phyloP scores from a whole-genome alignment of 139 green algal genomes.

The Ulvella scutata region DNA sequence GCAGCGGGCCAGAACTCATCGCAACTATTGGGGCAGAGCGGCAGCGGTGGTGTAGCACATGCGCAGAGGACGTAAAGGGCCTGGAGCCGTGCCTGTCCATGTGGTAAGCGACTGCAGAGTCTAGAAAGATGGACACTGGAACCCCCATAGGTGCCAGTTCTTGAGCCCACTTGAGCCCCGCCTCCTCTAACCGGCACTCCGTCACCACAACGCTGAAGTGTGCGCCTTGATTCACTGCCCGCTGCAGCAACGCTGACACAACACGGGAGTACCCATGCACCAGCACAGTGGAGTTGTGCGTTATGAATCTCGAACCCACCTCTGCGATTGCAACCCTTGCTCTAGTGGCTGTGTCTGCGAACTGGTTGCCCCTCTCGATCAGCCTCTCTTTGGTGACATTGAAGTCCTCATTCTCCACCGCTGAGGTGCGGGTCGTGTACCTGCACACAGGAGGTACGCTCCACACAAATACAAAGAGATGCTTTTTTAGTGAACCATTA shows the following conservation, averaged over 20 bases:
- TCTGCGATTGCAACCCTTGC: conserved; percentile 75
- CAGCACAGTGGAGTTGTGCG: conserved; percentile 51
- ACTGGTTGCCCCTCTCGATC: conserved; percentile 62
- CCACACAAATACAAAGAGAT: too few relatives aligned
- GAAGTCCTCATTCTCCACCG: conserved; percentile 65
- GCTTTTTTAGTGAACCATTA: too few relatives aligned
- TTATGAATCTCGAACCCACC: conserved; percentile 73
- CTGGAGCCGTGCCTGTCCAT: conserved; percentile 38
- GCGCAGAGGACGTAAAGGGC: not conserved
- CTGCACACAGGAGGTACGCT: too few relatives aligned
- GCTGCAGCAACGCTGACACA: conserved; percentile 62
- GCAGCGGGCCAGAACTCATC: too few relatives aligned
- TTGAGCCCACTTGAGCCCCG: conserved; percentile 35
- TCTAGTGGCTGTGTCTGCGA: conserved; percentile 65
- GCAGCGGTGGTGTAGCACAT: not conserved
- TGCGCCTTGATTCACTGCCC: conserved; percentile 47
- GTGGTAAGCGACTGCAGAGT: conserved; percentile 58
- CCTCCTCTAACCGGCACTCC: conserved; percentile 69
- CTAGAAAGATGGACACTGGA: conserved; percentile 66
- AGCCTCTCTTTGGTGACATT: conserved; percentile 47
- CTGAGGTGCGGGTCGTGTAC: conserved; percentile 75
- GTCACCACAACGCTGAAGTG: conserved; percentile 88
- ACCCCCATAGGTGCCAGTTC: conserved; percentile 45
- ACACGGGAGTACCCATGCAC: conserved; percentile 80
- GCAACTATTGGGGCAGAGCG: too few relatives aligned